Conservation (phyloP, 305 asterid genomes). For the Fraxinus platypoda region DNA sequence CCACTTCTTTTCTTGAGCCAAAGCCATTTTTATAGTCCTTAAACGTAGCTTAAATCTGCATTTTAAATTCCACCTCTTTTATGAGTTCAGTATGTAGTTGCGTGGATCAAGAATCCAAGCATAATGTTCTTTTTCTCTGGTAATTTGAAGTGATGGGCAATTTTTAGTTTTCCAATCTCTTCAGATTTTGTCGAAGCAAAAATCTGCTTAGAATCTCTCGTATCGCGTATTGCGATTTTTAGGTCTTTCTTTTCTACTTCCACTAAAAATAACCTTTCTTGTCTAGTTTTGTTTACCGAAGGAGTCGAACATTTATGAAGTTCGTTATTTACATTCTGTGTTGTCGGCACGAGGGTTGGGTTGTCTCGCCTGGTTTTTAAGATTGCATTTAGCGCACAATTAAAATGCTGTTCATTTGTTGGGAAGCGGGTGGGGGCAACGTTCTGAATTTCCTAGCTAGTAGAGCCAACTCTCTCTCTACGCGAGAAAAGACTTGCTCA, state of each 20-base stretch:
- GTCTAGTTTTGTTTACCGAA: too few relatives aligned
- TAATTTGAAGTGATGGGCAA: background rate
- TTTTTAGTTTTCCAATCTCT: background rate
- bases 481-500: too few relatives aligned
- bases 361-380: too few relatives aligned
- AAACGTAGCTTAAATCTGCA: background rate
- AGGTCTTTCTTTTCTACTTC: background rate
- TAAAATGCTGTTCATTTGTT: too few relatives aligned
- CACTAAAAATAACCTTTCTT: too few relatives aligned
- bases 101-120: background rate
- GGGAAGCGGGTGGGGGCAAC: too few relatives aligned
- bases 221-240: background rate
- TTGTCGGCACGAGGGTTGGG: too few relatives aligned
- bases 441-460: too few relatives aligned
- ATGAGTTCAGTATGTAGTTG: background rate
- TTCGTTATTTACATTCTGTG: too few relatives aligned
- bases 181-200: background rate
- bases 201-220: background rate
- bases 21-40: background rate
- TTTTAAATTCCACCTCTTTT: constrained; percentile 9
- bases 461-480: too few relatives aligned
- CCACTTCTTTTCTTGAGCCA: constrained; percentile 19
- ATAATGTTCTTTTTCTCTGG: background rate
- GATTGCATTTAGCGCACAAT: too few relatives aligned
- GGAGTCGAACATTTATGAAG: too few relatives aligned